Percentiles rank a stretch among this genome's conserved stretches.
phyloP scores from a whole-genome alignment of 768 basidiomycete species.

The Cystoderma amianthinum region DNA sequence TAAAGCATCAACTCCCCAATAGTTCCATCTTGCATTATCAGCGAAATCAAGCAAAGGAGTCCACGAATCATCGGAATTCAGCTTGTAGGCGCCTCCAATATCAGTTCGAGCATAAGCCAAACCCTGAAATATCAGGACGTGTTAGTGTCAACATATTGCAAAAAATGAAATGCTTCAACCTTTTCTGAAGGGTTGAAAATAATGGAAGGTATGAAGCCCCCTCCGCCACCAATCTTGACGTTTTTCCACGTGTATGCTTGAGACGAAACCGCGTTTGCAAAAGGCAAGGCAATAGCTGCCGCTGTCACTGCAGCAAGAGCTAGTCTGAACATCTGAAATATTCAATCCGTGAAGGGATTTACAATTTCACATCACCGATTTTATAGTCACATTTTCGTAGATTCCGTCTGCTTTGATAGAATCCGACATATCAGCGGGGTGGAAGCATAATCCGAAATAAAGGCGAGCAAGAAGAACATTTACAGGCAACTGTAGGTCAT shows the following conservation, averaged over 20 bases:
- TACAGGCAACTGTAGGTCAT: no score
- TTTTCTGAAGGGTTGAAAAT: slow-evolving; percentile 55
- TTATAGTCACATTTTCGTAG: no score
- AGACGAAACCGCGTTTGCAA: slow-evolving; percentile 32
- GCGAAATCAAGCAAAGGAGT: slow-evolving; percentile 55
- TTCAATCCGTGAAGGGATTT: no score
- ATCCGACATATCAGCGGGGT: slow-evolving; percentile 15
- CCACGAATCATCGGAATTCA: slow-evolving; percentile 58
- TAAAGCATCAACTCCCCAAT: slow-evolving; percentile 56
- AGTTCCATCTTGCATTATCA: slow-evolving; percentile 42
- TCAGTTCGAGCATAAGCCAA: slow-evolving; percentile 62
- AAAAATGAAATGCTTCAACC: no score
- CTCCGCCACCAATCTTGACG: slow-evolving; percentile 45
- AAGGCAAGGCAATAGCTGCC: slow-evolving; percentile 12
- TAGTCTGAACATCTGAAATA: slow-evolving; percentile 6
- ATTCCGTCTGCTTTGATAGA: neutral
- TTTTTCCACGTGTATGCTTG: slow-evolving; percentile 58
- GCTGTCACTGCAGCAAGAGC: slow-evolving; percentile 22
- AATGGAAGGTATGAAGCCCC: slow-evolving; percentile 49
- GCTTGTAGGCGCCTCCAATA: slow-evolving; percentile 58
- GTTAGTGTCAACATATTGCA: no score
- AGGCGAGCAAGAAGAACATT: slow-evolving; percentile 8
- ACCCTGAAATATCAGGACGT: slow-evolving; percentile 27
- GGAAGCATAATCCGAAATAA: slow-evolving; percentile 12
- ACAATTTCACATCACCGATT: neutral